Percentiles rank a stretch among this genome's conserved stretches.
Evolutionary conservation across 768 basidiomycete genomes (phyloP).

Genomic region (Strobilomyces dryophilus): DNA sequence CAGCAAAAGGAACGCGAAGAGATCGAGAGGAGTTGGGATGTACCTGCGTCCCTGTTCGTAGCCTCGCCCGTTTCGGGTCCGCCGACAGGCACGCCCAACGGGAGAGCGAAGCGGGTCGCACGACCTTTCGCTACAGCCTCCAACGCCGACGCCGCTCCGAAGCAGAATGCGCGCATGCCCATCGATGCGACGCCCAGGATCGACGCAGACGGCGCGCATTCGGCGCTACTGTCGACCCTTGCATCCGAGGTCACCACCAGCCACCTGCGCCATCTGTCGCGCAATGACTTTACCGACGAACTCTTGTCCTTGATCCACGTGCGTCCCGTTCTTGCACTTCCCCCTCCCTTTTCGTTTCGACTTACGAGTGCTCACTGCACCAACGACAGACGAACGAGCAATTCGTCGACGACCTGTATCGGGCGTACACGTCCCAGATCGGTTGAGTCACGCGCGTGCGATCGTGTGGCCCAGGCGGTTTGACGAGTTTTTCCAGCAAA

Average conservation of each 20-base stretch:
- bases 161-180: neutral
- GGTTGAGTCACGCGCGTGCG: slow-evolving; percentile 2
- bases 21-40: slow-evolving; percentile 63
- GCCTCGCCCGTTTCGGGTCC: slow-evolving; percentile 15
- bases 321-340: slow-evolving; percentile 18
- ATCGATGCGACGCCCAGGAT: slow-evolving; percentile 8
- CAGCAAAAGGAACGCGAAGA: slow-evolving; percentile 38
- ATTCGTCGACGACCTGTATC: slow-evolving; percentile 62
- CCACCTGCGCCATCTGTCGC: slow-evolving; percentile 33
- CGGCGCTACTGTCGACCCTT: slow-evolving; percentile 25
- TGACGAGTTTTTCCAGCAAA: neutral
- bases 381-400: slow-evolving; percentile 52
- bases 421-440: slow-evolving; percentile 39
- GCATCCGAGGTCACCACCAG: slow-evolving; percentile 13
- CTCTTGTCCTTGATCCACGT: slow-evolving; percentile 61
- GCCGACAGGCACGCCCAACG: slow-evolving; percentile 18
- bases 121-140: slow-evolving; percentile 1
- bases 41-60: slow-evolving; percentile 31
- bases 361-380: neutral
- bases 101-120: slow-evolving; percentile 16
- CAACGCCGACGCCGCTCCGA: neutral
- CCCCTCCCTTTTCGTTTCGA: neutral
- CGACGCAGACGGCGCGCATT: slow-evolving; percentile 18
- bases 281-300: slow-evolving; percentile 57
- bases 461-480: neutral